Evolutionary conservation across 495 filamentous ascomycete species (phyloP).

Genomic region (Neurospora tetraspora): DNA sequence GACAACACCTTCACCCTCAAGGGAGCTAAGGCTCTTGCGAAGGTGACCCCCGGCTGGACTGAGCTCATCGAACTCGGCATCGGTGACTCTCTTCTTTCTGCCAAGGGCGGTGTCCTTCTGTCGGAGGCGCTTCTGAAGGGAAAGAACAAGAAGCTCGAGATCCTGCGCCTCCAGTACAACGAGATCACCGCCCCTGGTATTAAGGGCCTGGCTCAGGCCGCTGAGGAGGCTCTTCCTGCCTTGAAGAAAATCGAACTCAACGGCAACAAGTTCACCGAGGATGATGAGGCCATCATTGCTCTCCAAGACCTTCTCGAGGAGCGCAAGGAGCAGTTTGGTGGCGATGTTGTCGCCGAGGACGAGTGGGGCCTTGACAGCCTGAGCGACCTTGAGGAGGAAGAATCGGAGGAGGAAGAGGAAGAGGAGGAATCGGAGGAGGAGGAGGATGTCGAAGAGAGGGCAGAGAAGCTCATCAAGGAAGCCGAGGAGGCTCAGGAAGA

Average conservation of each 20-base stretch:
- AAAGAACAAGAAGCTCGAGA: slow-evolving; percentile 66
- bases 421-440: slow-evolving; percentile 59
- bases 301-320: slow-evolving; percentile 44
- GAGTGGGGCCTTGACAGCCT: slow-evolving; percentile 79
- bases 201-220: slow-evolving; percentile 54
- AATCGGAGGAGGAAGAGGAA: slow-evolving; percentile 60
- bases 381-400: slow-evolving; percentile 71
- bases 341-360: slow-evolving; percentile 49
- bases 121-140: slow-evolving; percentile 63
- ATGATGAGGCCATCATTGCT: slow-evolving; percentile 51
- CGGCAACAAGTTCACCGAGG: slow-evolving; percentile 88
- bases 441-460: slow-evolving; percentile 49
- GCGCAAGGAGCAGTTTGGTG: slow-evolving; percentile 51
- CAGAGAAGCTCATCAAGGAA: slow-evolving; percentile 57
- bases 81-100: slow-evolving; percentile 74
- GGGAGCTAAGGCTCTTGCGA: slow-evolving; percentile 69
- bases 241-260: slow-evolving; percentile 84
- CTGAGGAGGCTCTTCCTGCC: slow-evolving; percentile 53
- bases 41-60: slow-evolving; percentile 63
- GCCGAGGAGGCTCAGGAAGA: slow-evolving; percentile 64
- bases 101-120: slow-evolving; percentile 67
- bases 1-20: slow-evolving; percentile 90
- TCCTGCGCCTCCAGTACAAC: slow-evolving; percentile 83
- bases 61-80: slow-evolving; percentile 75
- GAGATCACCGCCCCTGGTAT: slow-evolving; percentile 72